These are phyloP conservation scores for Euphrasia arctica DNA, from an alignment of 305 asterid species.

Conservation along the genomic window DNA sequence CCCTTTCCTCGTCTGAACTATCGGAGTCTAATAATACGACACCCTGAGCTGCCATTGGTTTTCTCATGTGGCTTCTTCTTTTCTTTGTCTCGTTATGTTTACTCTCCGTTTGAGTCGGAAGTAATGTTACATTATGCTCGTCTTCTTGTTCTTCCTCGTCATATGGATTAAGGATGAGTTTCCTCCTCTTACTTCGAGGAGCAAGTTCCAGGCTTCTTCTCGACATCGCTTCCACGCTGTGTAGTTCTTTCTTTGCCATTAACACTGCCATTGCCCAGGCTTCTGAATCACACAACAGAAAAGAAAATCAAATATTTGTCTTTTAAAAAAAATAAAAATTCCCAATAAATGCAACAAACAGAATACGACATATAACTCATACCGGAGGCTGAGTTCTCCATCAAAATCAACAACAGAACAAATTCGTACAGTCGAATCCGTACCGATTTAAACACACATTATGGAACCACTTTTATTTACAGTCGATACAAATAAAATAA, in stretches of 20 bases:
- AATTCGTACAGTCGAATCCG: constrained; percentile 9
- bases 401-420: constrained; percentile 1
- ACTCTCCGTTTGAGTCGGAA: constrained; percentile 14
- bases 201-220: constrained; percentile 28
- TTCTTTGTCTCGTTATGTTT: constrained; percentile 15
- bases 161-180: constrained; percentile 31
- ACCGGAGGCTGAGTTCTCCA: background rate
- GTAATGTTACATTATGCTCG: constrained; percentile 24
- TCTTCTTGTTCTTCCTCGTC: constrained; percentile 45
- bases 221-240: constrained; percentile 24
- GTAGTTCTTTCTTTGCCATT: constrained; percentile 36
- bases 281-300: constrained; percentile 2
- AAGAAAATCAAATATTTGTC: background rate
- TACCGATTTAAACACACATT: constrained; percentile 17
- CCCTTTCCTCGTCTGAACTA: constrained; percentile 27
- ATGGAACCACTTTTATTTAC: background rate
- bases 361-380: background rate
- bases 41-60: constrained; percentile 24
- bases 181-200: constrained; percentile 40
- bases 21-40: constrained; percentile 24
- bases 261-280: constrained; percentile 37
- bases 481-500: no score
- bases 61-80: constrained; percentile 22
- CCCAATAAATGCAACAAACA: background rate
- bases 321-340: background rate